A percentile compares a stretch with the other conserved stretches of the same genome.
Evolutionary conservation across 2,329 filamentous ascomycete species (phyloP).

Genomic region (Colletotrichum musae): DNA sequence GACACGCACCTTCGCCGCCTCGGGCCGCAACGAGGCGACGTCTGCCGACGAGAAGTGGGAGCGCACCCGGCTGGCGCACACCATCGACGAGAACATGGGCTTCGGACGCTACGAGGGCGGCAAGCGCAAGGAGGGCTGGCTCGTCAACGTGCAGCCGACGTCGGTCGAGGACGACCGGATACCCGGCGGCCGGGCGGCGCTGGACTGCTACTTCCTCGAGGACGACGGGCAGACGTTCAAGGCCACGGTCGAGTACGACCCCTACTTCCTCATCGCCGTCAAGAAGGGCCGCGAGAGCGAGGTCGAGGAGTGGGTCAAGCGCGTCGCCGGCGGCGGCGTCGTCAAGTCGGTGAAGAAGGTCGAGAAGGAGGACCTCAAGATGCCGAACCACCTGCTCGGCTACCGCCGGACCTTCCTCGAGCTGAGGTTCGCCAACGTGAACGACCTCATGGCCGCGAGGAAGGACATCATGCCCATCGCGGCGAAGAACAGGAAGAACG

Average conservation of each 20-base stretch:
- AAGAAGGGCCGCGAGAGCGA: slow-evolving; percentile 91
- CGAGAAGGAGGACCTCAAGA: slow-evolving; percentile 92
- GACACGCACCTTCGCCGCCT: slow-evolving; percentile 84
- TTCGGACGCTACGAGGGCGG: slow-evolving; percentile 93
- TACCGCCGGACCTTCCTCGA: slow-evolving; percentile 91
- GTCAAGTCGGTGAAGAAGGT: slow-evolving; percentile 83
- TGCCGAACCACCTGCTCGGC: slow-evolving; percentile 96
- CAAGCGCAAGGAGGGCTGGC: slow-evolving; percentile 87
- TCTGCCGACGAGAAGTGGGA: slow-evolving; percentile 95
- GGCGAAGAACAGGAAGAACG: slow-evolving; percentile 95
- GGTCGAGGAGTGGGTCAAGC: slow-evolving; percentile 94
- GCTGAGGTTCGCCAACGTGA: slow-evolving; percentile 88
- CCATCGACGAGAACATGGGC: slow-evolving; percentile 95
- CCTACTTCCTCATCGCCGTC: slow-evolving; percentile 94
- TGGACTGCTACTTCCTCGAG: slow-evolving; percentile 98
- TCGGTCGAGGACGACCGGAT: slow-evolving; percentile 87
- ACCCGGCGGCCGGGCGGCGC: slow-evolving; percentile 86
- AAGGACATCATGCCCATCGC: slow-evolving; percentile 90
- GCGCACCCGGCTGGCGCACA: slow-evolving; percentile 84
- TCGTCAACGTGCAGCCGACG: slow-evolving; percentile 95
- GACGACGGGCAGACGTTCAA: slow-evolving; percentile 94
- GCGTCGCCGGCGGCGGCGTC: slow-evolving; percentile 82
- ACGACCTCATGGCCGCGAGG: slow-evolving; percentile 86
- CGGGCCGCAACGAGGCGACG: slow-evolving; percentile 85
- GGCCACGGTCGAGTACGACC: slow-evolving; percentile 95